Conservation (phyloP, 2,329 filamentous ascomycete genomes). For the Claviceps citrina region DNA sequence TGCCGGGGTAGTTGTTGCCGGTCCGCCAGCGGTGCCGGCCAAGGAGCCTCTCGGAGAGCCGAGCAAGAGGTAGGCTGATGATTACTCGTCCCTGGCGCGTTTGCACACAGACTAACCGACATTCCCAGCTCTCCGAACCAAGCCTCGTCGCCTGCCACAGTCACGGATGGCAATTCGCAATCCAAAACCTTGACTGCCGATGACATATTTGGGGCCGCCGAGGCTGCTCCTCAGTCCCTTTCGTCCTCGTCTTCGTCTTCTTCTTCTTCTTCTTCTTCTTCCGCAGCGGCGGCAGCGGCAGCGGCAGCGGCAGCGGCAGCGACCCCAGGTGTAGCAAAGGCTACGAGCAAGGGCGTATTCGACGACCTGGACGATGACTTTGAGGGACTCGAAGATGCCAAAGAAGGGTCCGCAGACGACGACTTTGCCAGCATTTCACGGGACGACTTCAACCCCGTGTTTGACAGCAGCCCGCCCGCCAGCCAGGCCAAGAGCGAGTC, state of each 20-base stretch:
- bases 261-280: not conserved
- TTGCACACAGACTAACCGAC: not conserved
- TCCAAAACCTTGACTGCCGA: slow-evolving; percentile 20
- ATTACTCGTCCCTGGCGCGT: not conserved
- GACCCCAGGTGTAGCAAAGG: slow-evolving; percentile 14
- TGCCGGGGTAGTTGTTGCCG: not conserved
- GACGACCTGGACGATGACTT: slow-evolving; percentile 70
- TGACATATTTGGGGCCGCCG: slow-evolving; percentile 27
- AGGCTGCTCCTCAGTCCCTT: not conserved
- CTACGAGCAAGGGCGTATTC: slow-evolving; percentile 38
- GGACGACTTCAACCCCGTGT: slow-evolving; percentile 69
- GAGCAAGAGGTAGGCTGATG: slow-evolving; percentile 13
- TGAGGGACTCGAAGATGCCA: slow-evolving; percentile 68
- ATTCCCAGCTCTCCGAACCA: slow-evolving; percentile 13
- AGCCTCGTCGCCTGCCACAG: slow-evolving; percentile 18
- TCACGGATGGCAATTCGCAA: slow-evolving; percentile 14
- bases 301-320: not conserved
- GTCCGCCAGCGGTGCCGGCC: slow-evolving; percentile 10
- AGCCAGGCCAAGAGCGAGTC: slow-evolving; percentile 40
- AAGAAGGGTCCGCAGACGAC: slow-evolving; percentile 64
- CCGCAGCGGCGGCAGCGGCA: not conserved
- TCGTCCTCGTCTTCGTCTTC: not conserved
- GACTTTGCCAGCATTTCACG: slow-evolving; percentile 63
- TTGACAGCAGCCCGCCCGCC: slow-evolving; percentile 51
- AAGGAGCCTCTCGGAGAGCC: slow-evolving; percentile 13